Conservation (phyloP, 202 grass and related monocot genomes). For the Digitaria exilis region DNA sequence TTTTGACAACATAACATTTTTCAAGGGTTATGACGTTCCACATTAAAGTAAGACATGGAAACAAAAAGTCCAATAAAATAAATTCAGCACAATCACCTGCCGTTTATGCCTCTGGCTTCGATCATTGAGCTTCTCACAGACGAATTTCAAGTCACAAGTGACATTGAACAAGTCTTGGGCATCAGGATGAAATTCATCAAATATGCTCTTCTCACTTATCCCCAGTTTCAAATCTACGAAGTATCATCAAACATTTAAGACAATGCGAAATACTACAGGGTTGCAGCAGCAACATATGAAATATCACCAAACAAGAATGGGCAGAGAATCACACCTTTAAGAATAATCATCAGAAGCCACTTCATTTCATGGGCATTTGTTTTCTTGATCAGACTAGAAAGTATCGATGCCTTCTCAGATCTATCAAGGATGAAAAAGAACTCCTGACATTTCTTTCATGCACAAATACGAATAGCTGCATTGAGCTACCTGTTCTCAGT, state of each 20-base stretch:
- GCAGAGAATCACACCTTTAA: slow-evolving; percentile 63
- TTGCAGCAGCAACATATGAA: slow-evolving; percentile 7
- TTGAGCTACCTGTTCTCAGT: slow-evolving; percentile 75
- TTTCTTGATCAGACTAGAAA: slow-evolving; percentile 85
- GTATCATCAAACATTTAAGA: slow-evolving; percentile 33
- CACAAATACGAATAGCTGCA: slow-evolving; percentile 27
- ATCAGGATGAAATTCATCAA: slow-evolving; percentile 96
- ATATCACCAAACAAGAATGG: neutral
- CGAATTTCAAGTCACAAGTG: slow-evolving; percentile 90
- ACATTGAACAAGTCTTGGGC: slow-evolving; percentile 98
- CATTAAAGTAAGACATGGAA: neutral
- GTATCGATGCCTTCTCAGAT: slow-evolving; percentile 74
- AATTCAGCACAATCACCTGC: slow-evolving; percentile 59
- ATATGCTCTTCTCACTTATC: slow-evolving; percentile 89
- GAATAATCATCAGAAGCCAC: slow-evolving; percentile 98
- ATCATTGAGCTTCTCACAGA: slow-evolving; percentile 94
- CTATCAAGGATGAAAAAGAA: slow-evolving; percentile 48
- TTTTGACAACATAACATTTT: slow-evolving; percentile 14
- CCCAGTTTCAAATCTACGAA: slow-evolving; percentile 87
- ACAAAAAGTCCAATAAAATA: slow-evolving; percentile 18
- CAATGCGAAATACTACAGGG: slow-evolving; percentile 9
- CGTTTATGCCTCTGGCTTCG: slow-evolving; percentile 82
- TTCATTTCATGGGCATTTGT: slow-evolving; percentile 96
- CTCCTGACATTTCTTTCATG: slow-evolving; percentile 17
- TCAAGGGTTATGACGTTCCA: neutral